Evolutionary conservation across 2,329 filamentous ascomycete genomes (phyloP).

Genomic region (Chaetomium sp.): DNA sequence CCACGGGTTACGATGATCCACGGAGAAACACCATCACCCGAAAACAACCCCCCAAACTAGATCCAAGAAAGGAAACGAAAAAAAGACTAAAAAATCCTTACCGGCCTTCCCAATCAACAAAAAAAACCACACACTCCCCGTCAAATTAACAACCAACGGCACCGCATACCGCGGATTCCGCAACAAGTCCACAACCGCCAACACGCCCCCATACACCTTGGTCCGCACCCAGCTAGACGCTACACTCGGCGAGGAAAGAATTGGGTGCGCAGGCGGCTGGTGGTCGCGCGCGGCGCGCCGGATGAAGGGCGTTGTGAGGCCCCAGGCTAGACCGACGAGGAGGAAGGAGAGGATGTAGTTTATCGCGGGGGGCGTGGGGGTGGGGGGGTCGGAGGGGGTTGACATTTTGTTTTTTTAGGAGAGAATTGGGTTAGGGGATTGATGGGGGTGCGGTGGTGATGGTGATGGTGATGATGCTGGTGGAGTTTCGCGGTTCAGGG

Average conservation of each 20-base stretch:
- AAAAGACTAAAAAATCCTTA: constrained; percentile 39
- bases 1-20: neutral
- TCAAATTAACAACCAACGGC: constrained; percentile 79
- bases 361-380: constrained; percentile 46
- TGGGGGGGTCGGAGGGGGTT: too few relatives aligned
- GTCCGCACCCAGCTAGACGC: constrained; percentile 53
- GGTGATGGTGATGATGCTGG: neutral
- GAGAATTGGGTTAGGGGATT: too few relatives aligned
- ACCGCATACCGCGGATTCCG: constrained; percentile 77
- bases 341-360: constrained; percentile 87
- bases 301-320: constrained; percentile 88
- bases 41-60: neutral
- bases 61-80: neutral
- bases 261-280: constrained; percentile 52
- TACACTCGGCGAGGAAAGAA: constrained; percentile 46
- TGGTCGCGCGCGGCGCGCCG: constrained; percentile 74
- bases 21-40: neutral
- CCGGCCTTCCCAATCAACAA: constrained; percentile 86
- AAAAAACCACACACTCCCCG: constrained; percentile 95
- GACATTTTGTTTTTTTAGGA: too few relatives aligned
- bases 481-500: neutral
- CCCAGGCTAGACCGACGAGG: constrained; percentile 87
- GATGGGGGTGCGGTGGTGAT: neutral
- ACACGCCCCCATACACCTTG: constrained; percentile 59
- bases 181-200: constrained; percentile 71